Base-by-base conservation (phyloP, 192 early-diverging fungal species). In the Lunasporangiospora selenospora region DNA sequence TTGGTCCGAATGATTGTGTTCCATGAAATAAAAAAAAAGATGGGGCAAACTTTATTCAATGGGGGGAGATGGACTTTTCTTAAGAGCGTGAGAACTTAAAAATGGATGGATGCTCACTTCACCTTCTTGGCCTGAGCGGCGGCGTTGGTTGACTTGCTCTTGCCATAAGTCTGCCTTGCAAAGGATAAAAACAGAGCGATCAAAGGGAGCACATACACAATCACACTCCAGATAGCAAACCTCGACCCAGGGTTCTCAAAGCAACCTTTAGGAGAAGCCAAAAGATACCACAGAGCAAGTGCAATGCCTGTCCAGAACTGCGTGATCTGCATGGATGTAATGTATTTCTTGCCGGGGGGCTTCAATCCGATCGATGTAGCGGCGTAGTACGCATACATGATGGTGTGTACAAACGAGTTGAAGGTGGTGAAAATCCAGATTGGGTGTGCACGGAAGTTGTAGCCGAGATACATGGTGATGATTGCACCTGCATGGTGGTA, bases 401-500 rank as follows among this genome's bases (percentile, higher is more conserved):
- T 75, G 53, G 84, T 85, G 78, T 92, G 90, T 27, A 92, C 83
- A 46, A 89, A 88, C 44, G 87, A 88, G 82, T 92, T 92, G 77
- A 79, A 82, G 67, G 79, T 63, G 32, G 84, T 86, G 44, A 87
- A 89, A 54, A 90, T 80, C 79, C 88, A 88, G 64, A 88, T 84
- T 23, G 79, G 78, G 7, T 86, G 85, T 19, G 87, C 78, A 19
- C 77, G 64, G 38, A 77, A 85, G 45, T 84, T 82, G 77, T 78
- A 80, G 19, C 77, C 77, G 18, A 80, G 38, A 71, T 80, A 88
- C 85, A 87, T 89, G 43, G 82, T 75, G 64, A 88, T 45, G 32
- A 91, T 91, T 36, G 87, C 84, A 32, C 87, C 88, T 2, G 88
- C 85, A 48, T 89, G 89, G 67, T 91, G 89, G 81, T 88, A 91